phyloP scores from a whole-genome alignment of 495 filamentous ascomycete genomes.

The Penicillium angulare region DNA sequence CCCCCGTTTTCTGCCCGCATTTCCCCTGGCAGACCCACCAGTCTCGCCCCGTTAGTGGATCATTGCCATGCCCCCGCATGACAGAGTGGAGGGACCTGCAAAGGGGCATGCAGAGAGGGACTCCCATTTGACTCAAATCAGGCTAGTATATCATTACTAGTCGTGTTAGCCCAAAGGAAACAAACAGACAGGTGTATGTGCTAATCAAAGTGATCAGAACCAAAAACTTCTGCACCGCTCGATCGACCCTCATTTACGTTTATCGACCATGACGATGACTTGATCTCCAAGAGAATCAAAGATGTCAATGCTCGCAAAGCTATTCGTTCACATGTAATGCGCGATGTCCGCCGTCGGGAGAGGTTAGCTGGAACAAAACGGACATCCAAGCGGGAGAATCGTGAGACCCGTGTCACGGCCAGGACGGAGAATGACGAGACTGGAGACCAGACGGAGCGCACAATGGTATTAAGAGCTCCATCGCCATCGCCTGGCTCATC shows the following conservation, averaged over 20 bases:
- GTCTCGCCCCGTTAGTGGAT: not conserved
- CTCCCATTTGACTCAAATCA: not conserved
- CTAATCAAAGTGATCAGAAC: no score
- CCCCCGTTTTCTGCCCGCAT: not conserved
- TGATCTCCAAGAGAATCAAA: constrained; percentile 37
- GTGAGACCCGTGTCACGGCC: constrained; percentile 4
- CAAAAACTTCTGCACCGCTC: no score
- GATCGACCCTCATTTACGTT: constrained; percentile 37
- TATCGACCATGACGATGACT: constrained; percentile 39
- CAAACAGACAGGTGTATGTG: no score
- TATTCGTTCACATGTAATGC: constrained; percentile 42
- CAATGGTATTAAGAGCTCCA: constrained; percentile 15
- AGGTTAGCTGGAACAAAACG: constrained; percentile 34
- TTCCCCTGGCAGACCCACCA: not conserved
- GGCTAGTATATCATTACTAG: not conserved
- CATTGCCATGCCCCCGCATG: not conserved
- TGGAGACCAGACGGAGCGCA: constrained; percentile 9
- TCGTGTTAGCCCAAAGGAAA: not conserved
- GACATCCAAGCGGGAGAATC: constrained; percentile 27
- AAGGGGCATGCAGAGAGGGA: not conserved
- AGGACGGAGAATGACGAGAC: not conserved
- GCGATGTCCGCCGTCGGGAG: constrained; percentile 38
- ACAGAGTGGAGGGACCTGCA: no score
- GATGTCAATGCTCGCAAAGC: constrained; percentile 37
- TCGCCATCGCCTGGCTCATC: constrained; percentile 15